Evolutionary conservation across 2,329 filamentous ascomycete species (phyloP), one percentile per base, ranked within the genome.

Genomic region (Mycosphaerella sp.): DNA sequence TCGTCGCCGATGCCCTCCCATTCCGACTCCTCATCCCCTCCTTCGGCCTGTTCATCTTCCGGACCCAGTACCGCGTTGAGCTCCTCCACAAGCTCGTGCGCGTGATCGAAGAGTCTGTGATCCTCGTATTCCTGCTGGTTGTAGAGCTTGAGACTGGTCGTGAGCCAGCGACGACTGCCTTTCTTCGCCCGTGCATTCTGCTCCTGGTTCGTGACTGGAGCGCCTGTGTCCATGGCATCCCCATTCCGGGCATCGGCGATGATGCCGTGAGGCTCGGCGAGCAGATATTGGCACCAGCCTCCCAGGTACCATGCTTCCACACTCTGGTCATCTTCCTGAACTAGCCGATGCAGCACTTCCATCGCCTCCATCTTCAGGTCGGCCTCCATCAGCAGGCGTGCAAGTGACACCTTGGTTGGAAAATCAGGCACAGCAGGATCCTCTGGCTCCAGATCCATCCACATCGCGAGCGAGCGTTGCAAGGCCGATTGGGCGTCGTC

Each of bases 221-320:
- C 43, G 44, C 59, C 75, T 4, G 68, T 64, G 50, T 58, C 59
- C 59, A 59, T 57, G 40, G 57, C 54, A 45, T 59, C 54, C 17
- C 58, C 55, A 12, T 64, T 55, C n/a, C 51, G 48, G 7, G 48
- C 46, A 14, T 62, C 58, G 29, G 47, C 53, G 29, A 55, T 56
- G 47, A 54, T 51, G 45, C 57, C 81, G 64, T 82, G 75, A 76
- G 85, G 87, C 69, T 87, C 81, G 9, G 86, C 87, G 58, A 87
- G 76, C 55, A 95, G 80, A 68, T 89, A 89, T 62, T 95, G 78
- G 64, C 89, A 91, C 88, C 92, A 97, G 3, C 93, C 95, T 42
- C 93, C 93, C 4, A 98, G 78, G 73, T 98, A 98, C 90, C 91
- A 96, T 14, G 89, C 87, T 73, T 98, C 93, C 17, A 98, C 87